Evolutionary conservation across 805 yeast species (phyloP), one percentile per base, ranked within the genome.

Genomic region (Spathaspora hagerdaliae): DNA sequence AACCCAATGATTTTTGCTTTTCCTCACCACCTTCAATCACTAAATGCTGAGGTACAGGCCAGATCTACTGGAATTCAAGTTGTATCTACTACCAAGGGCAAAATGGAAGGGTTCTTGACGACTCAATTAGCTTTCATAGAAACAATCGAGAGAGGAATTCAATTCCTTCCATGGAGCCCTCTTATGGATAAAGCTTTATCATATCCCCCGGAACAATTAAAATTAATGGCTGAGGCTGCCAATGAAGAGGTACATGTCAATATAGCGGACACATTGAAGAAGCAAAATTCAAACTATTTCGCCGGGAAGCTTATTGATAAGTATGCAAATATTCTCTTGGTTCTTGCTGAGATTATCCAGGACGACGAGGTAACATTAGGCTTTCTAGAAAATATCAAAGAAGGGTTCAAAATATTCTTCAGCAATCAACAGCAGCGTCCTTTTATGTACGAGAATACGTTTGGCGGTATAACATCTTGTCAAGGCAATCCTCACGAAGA

Each of bases 241-340:
- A 71, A 74, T 49, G 52, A 55, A 27, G 83, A 79, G 51, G 59
- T 77, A 45, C 54, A 63, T 34, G 78, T 73, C 36, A 75, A 79
- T 51, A 75, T 81, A 40, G 57, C 66, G 7, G 46, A 55, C 10
- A 60, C 78, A 8, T 73, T 78, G 36, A 53, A 61, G 2, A 56
- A 54, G 4, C 53, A 63, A 54, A 60, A 63, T 39, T 75, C 79
- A 12, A 77, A 66, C 46, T 81, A 81, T 55, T 75, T 56, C 48
- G 59, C 79, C 13, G 85, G 84, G 44, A 80, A 81, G 54, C 65
- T 73, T 11, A 48, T 79, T 31, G 83, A 78, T 58, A 79, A 78
- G 53, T 81, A 75, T 55, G 81, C 83, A 7, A 76, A 78, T 57
- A 74, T 81, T 41, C 64, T 79, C 46, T 69, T 77, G 46, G 77